Evolutionary conservation across 169 alveolate species (phyloP), one percentile per base, ranked within the genome.

Genomic region (Cryptosporidium muris): DNA sequence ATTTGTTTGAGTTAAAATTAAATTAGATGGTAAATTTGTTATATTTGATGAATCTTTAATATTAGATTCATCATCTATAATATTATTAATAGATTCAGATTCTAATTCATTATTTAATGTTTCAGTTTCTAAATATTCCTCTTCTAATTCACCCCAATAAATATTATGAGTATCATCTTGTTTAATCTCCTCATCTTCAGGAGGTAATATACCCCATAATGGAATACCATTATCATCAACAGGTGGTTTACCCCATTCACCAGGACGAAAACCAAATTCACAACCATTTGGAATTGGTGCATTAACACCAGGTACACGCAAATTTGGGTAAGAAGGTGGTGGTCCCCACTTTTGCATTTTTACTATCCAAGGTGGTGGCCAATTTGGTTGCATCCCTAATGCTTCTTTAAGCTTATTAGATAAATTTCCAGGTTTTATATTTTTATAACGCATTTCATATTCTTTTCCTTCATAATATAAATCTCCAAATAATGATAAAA

Each of bases 271-370:
- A 34, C 97, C 97, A 81, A 68, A 93, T 34, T 82, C 88, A 65
- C 94, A 90, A 16, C 98, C 91, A 53, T 93, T 94, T 66, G 95
- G 97, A 45, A 95, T 82, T 40, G 96, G 97, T 49, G 97, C 96
- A 85, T 96, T 97, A 11, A 97, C 95, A 1, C 99, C 99, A 34
- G 99, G 99, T 51, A 98, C 95, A 82, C 95, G 94, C 65, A 98
- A 90, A 81, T 95, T 95, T 12, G 99, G 99, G 90, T 97, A 98
- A 42, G 99, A 94, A 8, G 99, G 99, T 11, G 99, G 99, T 42
- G 99, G 98, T 4, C 99, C 99, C 91, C 95, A 95, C 82, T 98
- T 94, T 91, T 97, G 98, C 99, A 98, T 98, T 90, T 96, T 98
- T 74, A 93, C 88, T 16, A 98, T 90, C 99, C 99, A 98, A 51